Base-by-base conservation (phyloP, 768 basidiomycete species). In the Lactarius pseudohatsudake region DNA sequence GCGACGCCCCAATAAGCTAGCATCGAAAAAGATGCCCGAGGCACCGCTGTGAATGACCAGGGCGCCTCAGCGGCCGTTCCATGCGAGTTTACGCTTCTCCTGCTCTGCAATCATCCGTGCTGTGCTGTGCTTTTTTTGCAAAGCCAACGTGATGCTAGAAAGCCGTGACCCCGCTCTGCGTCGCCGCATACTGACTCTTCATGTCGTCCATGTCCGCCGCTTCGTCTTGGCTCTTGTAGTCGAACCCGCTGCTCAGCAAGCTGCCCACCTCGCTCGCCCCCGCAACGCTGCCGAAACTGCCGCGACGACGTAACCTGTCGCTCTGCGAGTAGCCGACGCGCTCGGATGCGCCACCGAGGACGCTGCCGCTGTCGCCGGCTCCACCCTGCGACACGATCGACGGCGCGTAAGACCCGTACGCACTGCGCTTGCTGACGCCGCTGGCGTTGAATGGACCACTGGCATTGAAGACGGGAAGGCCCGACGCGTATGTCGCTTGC, bases 401-500 rank as follows among this genome's bases (percentile, higher is more conserved):
- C 41, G 91, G 92, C 3, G 95, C 94, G 73, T 95, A 95, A 71
- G 86, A 79, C 74, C 89, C 89, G 68, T 90, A 87, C 76, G 93
- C 94, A 5, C 82, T 83, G 45, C 84, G 86, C 66, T 85, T 83
- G 53, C 80, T 80, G 20, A 85, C 84, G 30, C 92, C 78, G 15
- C 85, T 85, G 57, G 87, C 81, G 56, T 89, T 86, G 72, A 90
- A 92, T 13, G 88, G 87, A 57, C 88, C 86, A 70, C 82, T 83
- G 59, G 85, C 82, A 18, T 79, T 76, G 73, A 95, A 96, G 82
- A 92, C 85, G 18, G 94, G 95, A 36, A 96, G 80, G 30, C 93
- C 92, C 11, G 95, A 94, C 2, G 95, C 91, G 74, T 97, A 96
- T 0, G 94, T 95, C 0, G 96, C 96, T 76, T 99, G 97, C 2